Base-by-base conservation (phyloP, 2,329 filamentous ascomycete species). In the Exophiala aquamarina region DNA sequence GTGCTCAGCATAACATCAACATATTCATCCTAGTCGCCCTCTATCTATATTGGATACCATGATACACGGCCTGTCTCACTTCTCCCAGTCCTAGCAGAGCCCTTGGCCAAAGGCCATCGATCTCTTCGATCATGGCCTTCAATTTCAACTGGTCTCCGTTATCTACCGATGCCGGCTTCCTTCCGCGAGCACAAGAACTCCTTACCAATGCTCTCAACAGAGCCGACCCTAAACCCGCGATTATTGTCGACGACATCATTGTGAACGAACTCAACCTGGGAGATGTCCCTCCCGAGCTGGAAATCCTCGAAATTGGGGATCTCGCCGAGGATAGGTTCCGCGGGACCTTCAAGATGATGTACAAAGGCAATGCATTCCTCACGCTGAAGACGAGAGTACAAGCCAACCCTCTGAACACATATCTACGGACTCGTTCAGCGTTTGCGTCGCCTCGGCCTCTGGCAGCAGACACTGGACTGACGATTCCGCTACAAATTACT, bases 131-230 rank as follows among this genome's bases (percentile, higher is more conserved):
- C 5, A 98, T 98, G 93, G 93, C 93, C 61, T 98, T 98, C 87
- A 97, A 97, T 78, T 98, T 98, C 87, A 97, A 97, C 89, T 98
- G 93, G 93, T 95, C 90, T 81, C 93, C 93, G 66, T 80, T 98
- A 58, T 93, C 94, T 73, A 92, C 92, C 65, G 93, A 97, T 74
- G 92, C 89, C 63, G 82, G 84, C 61, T 93, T 93, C 70, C 92
- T 92, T 72, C 82, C 87, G 66, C 86, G 90, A 61, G 92, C 93
- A 41, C 87, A 91, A 68, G 91, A 97, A 67, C 87, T 97, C 69
- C 80, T 98, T 61, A 98, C 93, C 19, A 86, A 88, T 48, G 93
- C 93, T 28, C 78, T 98, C 63, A 98, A 98, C 79, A 97, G 97
- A 73, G 93, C 89, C 44, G 91, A 92, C 31, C 97, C 97, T 65